A percentile compares a stretch with the other conserved stretches of the same genome.
phyloP scores from a whole-genome alignment of 1,139 yeast species.

The Lodderomyces oxycetoniae region DNA sequence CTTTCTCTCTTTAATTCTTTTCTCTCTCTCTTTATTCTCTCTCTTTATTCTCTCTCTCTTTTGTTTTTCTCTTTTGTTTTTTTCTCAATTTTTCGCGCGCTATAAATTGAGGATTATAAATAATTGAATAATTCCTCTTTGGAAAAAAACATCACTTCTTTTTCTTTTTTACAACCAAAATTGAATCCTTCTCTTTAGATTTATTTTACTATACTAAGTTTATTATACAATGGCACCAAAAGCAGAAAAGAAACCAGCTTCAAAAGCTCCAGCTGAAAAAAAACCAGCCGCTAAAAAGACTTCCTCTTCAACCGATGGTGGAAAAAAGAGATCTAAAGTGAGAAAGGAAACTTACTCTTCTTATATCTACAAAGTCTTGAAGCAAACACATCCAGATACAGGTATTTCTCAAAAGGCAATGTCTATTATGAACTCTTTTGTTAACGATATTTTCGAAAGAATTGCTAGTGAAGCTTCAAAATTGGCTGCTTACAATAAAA shows the following conservation, averaged over 20 bases:
- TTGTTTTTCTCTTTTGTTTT: slow-evolving; percentile 4
- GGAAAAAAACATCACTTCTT: too few relatives aligned
- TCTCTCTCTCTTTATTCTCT: neutral
- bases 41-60: slow-evolving; percentile 4
- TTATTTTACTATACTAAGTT: too few relatives aligned
- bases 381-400: slow-evolving; percentile 99
- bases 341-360: slow-evolving; percentile 99
- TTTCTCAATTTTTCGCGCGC: slow-evolving; percentile 2
- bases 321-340: slow-evolving; percentile 93
- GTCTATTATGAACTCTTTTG: slow-evolving; percentile 99
- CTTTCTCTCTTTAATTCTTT: slow-evolving; percentile 1
- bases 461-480: slow-evolving; percentile 97
- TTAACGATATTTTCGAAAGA: slow-evolving; percentile 93
- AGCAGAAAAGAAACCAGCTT: slow-evolving; percentile 98
- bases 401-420: slow-evolving; percentile 99
- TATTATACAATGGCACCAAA: slow-evolving; percentile 93
- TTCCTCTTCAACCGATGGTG: slow-evolving; percentile 63
- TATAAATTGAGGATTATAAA: too few relatives aligned
- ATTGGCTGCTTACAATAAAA: slow-evolving; percentile 99
- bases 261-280: slow-evolving; percentile 98
- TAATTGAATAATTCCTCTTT: too few relatives aligned
- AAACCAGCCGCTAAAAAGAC: slow-evolving; percentile 96
- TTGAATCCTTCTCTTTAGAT: too few relatives aligned
- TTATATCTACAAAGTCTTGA: slow-evolving; percentile 96
- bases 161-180: too few relatives aligned